A percentile compares a stretch with the other conserved stretches of the same genome.
Conservation (phyloP, 306 rosid species). For the Prunus davidiana region DNA sequence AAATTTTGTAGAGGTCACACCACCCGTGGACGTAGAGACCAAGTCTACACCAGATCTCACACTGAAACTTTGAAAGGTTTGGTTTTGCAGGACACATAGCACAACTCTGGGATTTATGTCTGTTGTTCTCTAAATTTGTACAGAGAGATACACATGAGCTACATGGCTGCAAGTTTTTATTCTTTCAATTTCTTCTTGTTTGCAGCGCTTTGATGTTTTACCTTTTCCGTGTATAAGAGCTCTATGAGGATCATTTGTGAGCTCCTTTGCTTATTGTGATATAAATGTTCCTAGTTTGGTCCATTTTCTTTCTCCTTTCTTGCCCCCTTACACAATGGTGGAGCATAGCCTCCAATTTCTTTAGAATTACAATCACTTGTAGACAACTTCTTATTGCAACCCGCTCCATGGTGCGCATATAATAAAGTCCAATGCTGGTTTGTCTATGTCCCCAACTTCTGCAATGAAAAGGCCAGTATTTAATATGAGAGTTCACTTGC, state of each 20-base stretch:
- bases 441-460: too few species aligned
- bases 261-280: slow-evolving; percentile 46
- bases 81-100: slow-evolving; percentile 22
- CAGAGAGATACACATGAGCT: slow-evolving; percentile 41
- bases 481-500: too few species aligned
- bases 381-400: too few species aligned
- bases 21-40: slow-evolving; percentile 36
- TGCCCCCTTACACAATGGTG: background rate
- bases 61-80: slow-evolving; percentile 60
- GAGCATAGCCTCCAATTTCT: background rate
- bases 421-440: too few species aligned
- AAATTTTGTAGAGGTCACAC: slow-evolving; percentile 52
- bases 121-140: slow-evolving; percentile 42
- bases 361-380: background rate
- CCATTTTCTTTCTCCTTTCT: background rate
- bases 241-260: slow-evolving; percentile 36
- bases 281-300: slow-evolving; percentile 31
- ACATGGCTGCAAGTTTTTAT: slow-evolving; percentile 31
- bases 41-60: slow-evolving; percentile 74
- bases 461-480: too few species aligned
- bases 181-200: slow-evolving; percentile 23
- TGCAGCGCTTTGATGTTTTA: slow-evolving; percentile 34
- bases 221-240: slow-evolving; percentile 46
- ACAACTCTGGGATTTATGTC: slow-evolving; percentile 30
- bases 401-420: too few species aligned